Evolutionary conservation across 176 grass and related monocot species (phyloP).

Genomic region (Avena insularis): DNA sequence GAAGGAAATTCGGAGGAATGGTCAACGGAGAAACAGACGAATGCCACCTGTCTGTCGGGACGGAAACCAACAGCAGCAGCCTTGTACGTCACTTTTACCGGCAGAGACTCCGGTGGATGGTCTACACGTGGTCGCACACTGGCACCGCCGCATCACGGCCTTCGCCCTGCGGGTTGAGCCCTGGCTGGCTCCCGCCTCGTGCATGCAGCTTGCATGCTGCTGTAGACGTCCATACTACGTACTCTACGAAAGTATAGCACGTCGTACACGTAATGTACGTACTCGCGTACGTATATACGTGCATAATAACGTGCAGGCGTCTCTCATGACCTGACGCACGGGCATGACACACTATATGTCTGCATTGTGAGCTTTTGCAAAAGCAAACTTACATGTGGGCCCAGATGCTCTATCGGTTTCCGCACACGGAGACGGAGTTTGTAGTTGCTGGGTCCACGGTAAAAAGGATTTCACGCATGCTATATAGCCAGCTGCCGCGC

Average conservation of each 20-base stretch:
- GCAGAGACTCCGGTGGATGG: slow-evolving; percentile 11
- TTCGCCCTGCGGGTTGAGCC: not conserved
- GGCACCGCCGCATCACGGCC: slow-evolving; percentile 25
- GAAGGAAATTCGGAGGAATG: too few species aligned
- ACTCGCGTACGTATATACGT: not conserved
- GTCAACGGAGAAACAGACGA: too few species aligned
- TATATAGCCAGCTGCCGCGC: not conserved
- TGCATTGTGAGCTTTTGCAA: not conserved
- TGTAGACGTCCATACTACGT: slow-evolving; percentile 37
- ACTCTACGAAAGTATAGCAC: not conserved
- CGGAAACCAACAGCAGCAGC: too few species aligned
- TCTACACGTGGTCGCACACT: slow-evolving; percentile 26
- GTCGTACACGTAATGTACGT: not conserved
- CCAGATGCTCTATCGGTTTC: too few species aligned
- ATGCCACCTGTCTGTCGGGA: too few species aligned
- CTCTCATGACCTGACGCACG: not conserved
- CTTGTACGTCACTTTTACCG: too few species aligned
- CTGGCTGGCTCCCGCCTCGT: slow-evolving; percentile 43
- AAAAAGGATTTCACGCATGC: slow-evolving; percentile 37
- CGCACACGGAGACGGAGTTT: too few species aligned
- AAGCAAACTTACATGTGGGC: slow-evolving; percentile 21
- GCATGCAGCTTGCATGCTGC: slow-evolving; percentile 55
- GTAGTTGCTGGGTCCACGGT: slow-evolving; percentile 37
- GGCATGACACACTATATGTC: not conserved
- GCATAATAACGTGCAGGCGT: not conserved